A percentile compares a stretch with the other conserved stretches of the same genome.
Evolutionary conservation across 257 asterid genomes (phyloP).

Genomic region (Nicotiana obtusifolia): DNA sequence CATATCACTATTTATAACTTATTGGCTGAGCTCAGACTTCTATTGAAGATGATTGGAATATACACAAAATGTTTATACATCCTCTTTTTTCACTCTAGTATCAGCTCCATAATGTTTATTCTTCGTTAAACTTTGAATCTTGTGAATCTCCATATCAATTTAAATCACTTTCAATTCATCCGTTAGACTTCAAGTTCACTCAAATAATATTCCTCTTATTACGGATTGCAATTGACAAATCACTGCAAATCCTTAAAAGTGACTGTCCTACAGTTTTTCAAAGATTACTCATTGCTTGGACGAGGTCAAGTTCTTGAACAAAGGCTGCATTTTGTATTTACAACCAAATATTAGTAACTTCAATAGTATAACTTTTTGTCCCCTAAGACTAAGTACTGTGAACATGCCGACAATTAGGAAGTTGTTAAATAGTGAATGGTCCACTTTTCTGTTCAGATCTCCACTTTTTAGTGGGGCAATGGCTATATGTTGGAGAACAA

Average conservation of each 20-base stretch:
- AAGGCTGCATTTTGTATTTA: background rate
- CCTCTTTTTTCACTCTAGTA: background rate
- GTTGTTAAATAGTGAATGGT: background rate
- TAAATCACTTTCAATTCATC: no score
- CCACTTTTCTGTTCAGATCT: background rate
- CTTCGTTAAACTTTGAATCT: background rate
- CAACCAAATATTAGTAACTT: background rate
- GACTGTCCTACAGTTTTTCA: no score
- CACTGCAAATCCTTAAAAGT: no score
- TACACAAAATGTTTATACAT: background rate
- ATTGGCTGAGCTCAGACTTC: background rate
- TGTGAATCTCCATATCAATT: background rate
- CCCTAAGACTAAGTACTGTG: background rate
- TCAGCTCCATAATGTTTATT: background rate
- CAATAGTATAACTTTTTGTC: background rate
- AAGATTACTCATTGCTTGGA: no score
- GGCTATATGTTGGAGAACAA: background rate
- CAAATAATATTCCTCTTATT: no score
- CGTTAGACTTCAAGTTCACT: no score
- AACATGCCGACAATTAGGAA: background rate
- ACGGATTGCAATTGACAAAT: no score
- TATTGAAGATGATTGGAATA: background rate
- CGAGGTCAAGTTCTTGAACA: no score
- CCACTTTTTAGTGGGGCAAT: background rate
- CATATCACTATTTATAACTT: background rate